phyloP scores from a whole-genome alignment of 805 yeast genomes.

The Saccharomycopsis sp. region DNA sequence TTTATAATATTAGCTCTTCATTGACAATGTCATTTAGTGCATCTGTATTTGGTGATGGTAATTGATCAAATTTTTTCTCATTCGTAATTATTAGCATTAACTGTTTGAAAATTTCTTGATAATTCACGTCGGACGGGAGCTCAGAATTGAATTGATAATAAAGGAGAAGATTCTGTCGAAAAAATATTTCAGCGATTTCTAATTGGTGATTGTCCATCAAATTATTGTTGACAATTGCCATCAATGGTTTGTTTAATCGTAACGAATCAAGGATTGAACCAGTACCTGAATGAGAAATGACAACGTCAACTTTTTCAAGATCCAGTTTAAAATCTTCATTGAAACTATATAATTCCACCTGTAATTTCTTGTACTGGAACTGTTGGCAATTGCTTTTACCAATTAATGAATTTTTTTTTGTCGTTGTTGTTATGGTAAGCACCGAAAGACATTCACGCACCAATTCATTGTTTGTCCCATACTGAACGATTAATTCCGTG shows the following conservation, averaged over 20 bases:
- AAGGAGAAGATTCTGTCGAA: slow-evolving; percentile 28
- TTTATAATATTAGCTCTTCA: neutral
- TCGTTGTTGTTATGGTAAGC: too few species aligned
- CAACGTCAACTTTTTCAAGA: slow-evolving; percentile 39
- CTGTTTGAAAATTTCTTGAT: neutral
- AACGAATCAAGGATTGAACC: slow-evolving; percentile 84
- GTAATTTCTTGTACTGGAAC: slow-evolving; percentile 18
- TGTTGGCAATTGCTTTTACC: slow-evolving; percentile 2
- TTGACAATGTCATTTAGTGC: neutral
- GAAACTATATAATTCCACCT: slow-evolving; percentile 42
- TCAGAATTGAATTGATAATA: slow-evolving; percentile 8
- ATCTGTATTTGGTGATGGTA: neutral
- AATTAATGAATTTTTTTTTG: too few species aligned
- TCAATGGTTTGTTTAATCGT: slow-evolving; percentile 45
- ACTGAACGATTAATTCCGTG: slow-evolving; percentile 45
- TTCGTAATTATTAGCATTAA: neutral
- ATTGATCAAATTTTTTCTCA: neutral
- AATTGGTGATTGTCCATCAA: slow-evolving; percentile 86
- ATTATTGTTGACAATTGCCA: slow-evolving; percentile 62
- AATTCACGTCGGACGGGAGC: neutral
- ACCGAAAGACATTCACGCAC: too few species aligned
- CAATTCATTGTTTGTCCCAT: slow-evolving; percentile 38
- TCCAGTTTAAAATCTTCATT: slow-evolving; percentile 34
- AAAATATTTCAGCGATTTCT: slow-evolving; percentile 63
- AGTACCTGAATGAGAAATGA: slow-evolving; percentile 86